A percentile compares a stretch with the other conserved stretches of the same genome.
These are phyloP conservation scores for Cylindrotheca fusiformis DNA, from an alignment of 108 stramenopile genomes.

Conservation along the genomic window DNA sequence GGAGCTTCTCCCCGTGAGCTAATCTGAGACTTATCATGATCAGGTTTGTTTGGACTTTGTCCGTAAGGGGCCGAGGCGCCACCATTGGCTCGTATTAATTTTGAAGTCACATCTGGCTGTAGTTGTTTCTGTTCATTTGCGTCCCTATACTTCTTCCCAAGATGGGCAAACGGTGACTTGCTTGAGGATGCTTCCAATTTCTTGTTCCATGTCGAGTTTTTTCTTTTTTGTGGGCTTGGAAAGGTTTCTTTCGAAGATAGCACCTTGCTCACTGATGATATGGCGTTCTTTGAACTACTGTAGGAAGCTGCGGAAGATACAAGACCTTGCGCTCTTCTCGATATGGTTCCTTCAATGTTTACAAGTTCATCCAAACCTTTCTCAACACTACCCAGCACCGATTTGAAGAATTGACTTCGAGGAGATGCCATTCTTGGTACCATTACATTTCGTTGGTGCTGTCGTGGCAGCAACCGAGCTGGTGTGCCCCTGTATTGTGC, in stretches of 20 bases:
- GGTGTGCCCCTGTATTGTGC: no score
- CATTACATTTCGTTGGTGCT: no score
- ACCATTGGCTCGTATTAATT: constrained; percentile 31
- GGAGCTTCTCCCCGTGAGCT: background rate
- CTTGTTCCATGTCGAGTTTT: constrained; percentile 14
- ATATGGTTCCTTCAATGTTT: constrained; percentile 36
- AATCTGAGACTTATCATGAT: no score
- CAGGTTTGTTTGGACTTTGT: constrained; percentile 1
- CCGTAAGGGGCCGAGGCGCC: constrained; percentile 27
- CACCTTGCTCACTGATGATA: constrained; percentile 4
- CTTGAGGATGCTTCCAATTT: background rate
- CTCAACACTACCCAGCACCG: constrained; percentile 43
- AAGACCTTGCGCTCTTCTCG: constrained; percentile 31
- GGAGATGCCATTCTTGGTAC: no score
- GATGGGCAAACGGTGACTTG: background rate
- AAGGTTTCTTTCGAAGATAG: constrained; percentile 5
- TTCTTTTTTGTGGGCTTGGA: constrained; percentile 15
- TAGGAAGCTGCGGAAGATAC: constrained; percentile 12
- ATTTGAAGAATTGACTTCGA: no score
- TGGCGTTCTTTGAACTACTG: background rate
- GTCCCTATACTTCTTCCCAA: background rate
- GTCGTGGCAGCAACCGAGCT: no score
- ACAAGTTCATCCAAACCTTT: constrained; percentile 46
- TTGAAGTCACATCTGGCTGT: background rate
- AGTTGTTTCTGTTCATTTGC: background rate